These are phyloP conservation scores for Xylaria intraflava DNA, from an alignment of 495 filamentous ascomycete genomes.

Conservation along the genomic window DNA sequence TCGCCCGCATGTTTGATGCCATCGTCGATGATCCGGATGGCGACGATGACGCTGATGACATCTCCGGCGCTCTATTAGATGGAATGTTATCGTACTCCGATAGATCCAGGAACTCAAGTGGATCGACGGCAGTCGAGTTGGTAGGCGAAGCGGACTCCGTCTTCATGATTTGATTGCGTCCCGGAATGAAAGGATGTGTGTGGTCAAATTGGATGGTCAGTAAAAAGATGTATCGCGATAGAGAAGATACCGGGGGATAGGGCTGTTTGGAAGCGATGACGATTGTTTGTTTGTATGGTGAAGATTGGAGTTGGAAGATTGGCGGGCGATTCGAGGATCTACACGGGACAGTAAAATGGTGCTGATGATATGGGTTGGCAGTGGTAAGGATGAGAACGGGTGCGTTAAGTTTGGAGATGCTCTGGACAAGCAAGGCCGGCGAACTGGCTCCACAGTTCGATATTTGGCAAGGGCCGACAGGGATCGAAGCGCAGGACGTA, in stretches of 20 bases:
- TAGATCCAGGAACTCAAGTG: slow-evolving; percentile 37
- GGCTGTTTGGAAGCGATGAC: too few species aligned
- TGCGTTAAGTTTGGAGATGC: not conserved
- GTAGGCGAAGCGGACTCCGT: slow-evolving; percentile 19
- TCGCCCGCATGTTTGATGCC: slow-evolving; percentile 27
- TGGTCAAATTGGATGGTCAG: not conserved
- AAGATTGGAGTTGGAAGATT: too few species aligned
- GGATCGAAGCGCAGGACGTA: slow-evolving; percentile 20
- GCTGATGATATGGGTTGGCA: too few species aligned
- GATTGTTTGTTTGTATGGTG: too few species aligned
- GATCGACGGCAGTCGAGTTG: slow-evolving; percentile 23
- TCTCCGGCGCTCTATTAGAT: too few species aligned
- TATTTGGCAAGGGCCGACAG: slow-evolving; percentile 24
- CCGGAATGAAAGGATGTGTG: not conserved
- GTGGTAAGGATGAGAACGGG: not conserved
- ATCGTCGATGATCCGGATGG: slow-evolving; percentile 22
- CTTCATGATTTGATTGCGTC: slow-evolving; percentile 5
- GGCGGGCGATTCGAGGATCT: too few species aligned
- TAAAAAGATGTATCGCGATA: not conserved
- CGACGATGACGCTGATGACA: slow-evolving; percentile 40
- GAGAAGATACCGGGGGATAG: too few species aligned
- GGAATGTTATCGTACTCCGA: slow-evolving; percentile 38
- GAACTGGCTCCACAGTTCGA: not conserved
- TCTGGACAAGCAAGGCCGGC: not conserved
- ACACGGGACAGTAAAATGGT: too few species aligned